A percentile compares a stretch with the other conserved stretches of the same genome.
Evolutionary conservation across 2,329 filamentous ascomycete species (phyloP).

Genomic region (Alternaria ventricosa): DNA sequence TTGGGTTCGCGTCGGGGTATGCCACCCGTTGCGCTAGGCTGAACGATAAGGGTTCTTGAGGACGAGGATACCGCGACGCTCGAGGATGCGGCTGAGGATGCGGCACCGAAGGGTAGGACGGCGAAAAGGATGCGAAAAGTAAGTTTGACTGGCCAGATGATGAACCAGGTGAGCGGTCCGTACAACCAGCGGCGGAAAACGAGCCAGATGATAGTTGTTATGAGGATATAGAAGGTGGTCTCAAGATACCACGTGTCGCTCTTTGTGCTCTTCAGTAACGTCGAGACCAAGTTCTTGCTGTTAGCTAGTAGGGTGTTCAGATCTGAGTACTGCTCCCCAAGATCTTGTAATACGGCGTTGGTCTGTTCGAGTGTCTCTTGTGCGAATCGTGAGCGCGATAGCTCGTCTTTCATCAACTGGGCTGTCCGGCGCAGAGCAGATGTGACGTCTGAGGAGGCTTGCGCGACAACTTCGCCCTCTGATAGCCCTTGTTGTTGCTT

Average conservation of each 20-base stretch:
- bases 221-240: constrained; percentile 82
- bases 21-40: constrained; percentile 53
- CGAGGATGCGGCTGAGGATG: constrained; percentile 29
- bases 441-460: constrained; percentile 84
- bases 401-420: constrained; percentile 81
- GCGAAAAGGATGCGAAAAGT: constrained; percentile 66
- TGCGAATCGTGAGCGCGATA: constrained; percentile 86
- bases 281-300: constrained; percentile 76
- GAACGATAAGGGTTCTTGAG: constrained; percentile 50
- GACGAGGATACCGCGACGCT: constrained; percentile 20
- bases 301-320: constrained; percentile 79
- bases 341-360: constrained; percentile 78
- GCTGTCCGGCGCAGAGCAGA: constrained; percentile 83
- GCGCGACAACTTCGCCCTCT: constrained; percentile 74
- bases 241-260: constrained; percentile 98
- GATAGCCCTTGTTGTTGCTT: constrained; percentile 61
- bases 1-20: constrained; percentile 40
- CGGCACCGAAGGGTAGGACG: constrained; percentile 60
- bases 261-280: constrained; percentile 86
- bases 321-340: constrained; percentile 80
- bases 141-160: constrained; percentile 80
- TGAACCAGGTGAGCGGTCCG: constrained; percentile 87
- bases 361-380: constrained; percentile 86
- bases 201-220: constrained; percentile 81
- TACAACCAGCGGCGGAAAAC: constrained; percentile 84